Evolutionary conservation across 1,284 basidiomycete genomes (phyloP), one percentile per base, ranked within the genome.

Genomic region (Cryptococcus maquisensis): DNA sequence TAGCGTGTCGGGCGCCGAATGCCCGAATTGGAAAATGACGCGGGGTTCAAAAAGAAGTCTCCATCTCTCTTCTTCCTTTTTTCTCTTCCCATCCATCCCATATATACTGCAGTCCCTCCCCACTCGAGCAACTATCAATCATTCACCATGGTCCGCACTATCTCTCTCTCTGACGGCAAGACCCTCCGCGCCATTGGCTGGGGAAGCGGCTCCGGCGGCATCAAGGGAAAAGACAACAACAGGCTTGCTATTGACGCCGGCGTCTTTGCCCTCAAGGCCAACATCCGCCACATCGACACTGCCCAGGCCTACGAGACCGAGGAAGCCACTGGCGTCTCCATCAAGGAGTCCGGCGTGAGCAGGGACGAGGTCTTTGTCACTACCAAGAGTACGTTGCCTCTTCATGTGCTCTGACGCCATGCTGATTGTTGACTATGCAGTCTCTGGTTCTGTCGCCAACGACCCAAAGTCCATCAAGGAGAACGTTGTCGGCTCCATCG

Each of bases 321-420:
- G 53, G 67, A 64, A 20, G 77, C 79, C 54, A 73, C 78, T 9
- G 76, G 73, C 1, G 67, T 61, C 10, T 76, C 76, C 0, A 66
- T 81, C 56, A 68, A 72, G 52, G 71, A 76, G 35, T 67, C 69
- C 8, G 77, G 77, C 0, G 60, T 79, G 37, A 67, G 72, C 54
- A 69, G 78, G 37, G 69, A 76, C 47, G 73, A 80, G 16, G 66
- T 81, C 39, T 81, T 77, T 68, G 68, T 81, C 51, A 81, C 79
- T 28, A 84, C 82, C 40, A 84, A 85, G 63, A 45, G 69, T 68
- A 47, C 41, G 69, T 51, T 13, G 3, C 15, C 23, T 23, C 7
- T 13, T 8, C 18, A n/a, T 16, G 16, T 21, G 5, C 21, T 15
- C 10, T 21, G 41, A 20, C 16, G 49, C 45, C 4, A 18, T 6